Percentiles rank a stretch among this genome's conserved stretches.
phyloP scores from a whole-genome alignment of 2,329 filamentous ascomycete genomes.

The Gnomoniopsis smithogilvyi region DNA sequence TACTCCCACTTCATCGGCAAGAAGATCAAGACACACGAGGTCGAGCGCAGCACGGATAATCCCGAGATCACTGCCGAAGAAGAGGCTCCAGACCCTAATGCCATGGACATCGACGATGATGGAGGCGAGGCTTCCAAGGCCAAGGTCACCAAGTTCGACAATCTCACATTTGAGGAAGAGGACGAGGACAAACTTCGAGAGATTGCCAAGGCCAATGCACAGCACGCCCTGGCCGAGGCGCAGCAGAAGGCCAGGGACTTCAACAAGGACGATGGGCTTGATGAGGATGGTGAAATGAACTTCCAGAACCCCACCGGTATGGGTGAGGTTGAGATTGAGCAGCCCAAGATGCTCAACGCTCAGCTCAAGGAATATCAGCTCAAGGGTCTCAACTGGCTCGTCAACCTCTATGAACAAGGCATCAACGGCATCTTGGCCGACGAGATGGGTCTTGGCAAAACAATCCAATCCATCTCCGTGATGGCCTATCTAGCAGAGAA shows the following conservation, averaged over 20 bases:
- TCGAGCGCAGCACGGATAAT: constrained; percentile 85
- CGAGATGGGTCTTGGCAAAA: constrained; percentile 99
- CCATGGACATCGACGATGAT: constrained; percentile 48
- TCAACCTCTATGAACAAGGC: constrained; percentile 97
- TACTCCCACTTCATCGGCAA: constrained; percentile 99
- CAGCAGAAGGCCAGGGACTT: constrained; percentile 91
- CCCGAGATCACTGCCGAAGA: constrained; percentile 61
- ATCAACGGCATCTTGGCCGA: constrained; percentile 99
- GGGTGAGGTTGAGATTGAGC: constrained; percentile 89
- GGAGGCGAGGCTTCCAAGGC: constrained; percentile 49
- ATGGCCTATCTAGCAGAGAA: constrained; percentile 98
- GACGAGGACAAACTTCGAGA: constrained; percentile 79
- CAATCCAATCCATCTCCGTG: constrained; percentile 96
- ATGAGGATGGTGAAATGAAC: constrained; percentile 97
- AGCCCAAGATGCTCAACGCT: constrained; percentile 89
- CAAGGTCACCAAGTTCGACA: constrained; percentile 91
- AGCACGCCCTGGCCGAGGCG: constrained; percentile 91
- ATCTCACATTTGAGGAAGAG: constrained; percentile 92
- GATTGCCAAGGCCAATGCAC: constrained; percentile 91
- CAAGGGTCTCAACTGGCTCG: constrained; percentile 98
- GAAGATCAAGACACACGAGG: constrained; percentile 97
- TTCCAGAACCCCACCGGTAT: constrained; percentile 98
- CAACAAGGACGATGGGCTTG: constrained; percentile 70
- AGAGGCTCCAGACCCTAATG: constrained; percentile 35
- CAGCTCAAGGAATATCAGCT: constrained; percentile 98